Evolutionary conservation across 352 stramenopile species (phyloP).

Genomic region (Globisporangium spinosum): DNA sequence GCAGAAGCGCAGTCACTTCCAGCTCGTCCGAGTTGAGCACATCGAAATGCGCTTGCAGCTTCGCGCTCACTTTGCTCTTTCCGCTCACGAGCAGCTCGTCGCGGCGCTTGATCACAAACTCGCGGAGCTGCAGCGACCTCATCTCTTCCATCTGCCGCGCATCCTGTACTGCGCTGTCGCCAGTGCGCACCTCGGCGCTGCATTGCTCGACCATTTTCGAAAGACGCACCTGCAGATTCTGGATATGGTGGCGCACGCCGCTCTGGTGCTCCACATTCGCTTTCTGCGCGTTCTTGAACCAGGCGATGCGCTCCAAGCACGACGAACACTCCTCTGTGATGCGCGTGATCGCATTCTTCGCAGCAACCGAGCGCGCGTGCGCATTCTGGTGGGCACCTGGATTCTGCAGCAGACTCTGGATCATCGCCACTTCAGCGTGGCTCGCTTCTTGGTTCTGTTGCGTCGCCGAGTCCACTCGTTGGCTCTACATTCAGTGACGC

Average conservation of each 20-base stretch:
- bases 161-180: slow-evolving; percentile 23
- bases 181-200: slow-evolving; percentile 22
- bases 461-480: neutral
- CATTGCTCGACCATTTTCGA: slow-evolving; percentile 16
- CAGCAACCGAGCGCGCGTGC: slow-evolving; percentile 31
- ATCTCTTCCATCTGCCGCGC: slow-evolving; percentile 29
- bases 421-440: slow-evolving; percentile 19
- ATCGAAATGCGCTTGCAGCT: slow-evolving; percentile 29
- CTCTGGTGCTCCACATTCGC: slow-evolving; percentile 18
- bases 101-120: slow-evolving; percentile 29
- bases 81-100: slow-evolving; percentile 27
- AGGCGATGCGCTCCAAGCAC: slow-evolving; percentile 38
- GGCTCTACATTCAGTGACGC: neutral
- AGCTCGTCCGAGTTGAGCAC: slow-evolving; percentile 33
- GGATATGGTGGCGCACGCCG: slow-evolving; percentile 22
- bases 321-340: slow-evolving; percentile 36
- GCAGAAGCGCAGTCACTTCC: slow-evolving; percentile 31
- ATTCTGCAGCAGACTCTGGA: slow-evolving; percentile 8
- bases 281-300: slow-evolving; percentile 22
- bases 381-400: slow-evolving; percentile 18
- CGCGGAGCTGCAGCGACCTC: slow-evolving; percentile 27
- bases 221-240: slow-evolving; percentile 27
- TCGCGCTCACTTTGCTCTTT: slow-evolving; percentile 32
- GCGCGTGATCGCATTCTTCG: slow-evolving; percentile 37
- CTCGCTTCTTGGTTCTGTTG: neutral